Base-by-base conservation (phyloP, 2,329 filamentous ascomycete species). In the Colletotrichum sojae region DNA sequence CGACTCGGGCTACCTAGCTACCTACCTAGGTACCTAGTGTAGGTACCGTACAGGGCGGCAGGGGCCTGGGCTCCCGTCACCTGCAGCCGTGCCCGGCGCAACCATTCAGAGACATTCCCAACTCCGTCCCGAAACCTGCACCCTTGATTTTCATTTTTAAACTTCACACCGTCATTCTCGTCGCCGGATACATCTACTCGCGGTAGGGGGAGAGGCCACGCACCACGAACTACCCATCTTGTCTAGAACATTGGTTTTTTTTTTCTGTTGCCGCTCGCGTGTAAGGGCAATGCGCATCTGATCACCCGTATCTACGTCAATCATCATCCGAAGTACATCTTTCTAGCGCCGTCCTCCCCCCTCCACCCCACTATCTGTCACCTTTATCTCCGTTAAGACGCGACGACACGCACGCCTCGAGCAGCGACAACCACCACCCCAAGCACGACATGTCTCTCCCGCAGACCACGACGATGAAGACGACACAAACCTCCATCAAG, bases 401-500 rank as follows among this genome's bases (percentile, higher is more conserved):
- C 51, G 22, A n/a, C 51, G 46, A 25, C 25, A 60, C 22, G 12
- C 8, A 60, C 68, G 71, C 82, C 82, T 80, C 80, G 79, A 54
- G 77, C 80, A 75, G 39, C 72, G 74, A 68, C n/a, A 39, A 20
- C 20, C 18, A 12, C 46, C 8, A 36, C 9, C 31, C 31, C 46
- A 18, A 49, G 18, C 6, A 4, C 46, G 18, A 67, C 72, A 84
- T 84, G 82, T 82, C 81, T 53, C 79, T 81, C 63, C 81, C 71
- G 22, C 58, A 82, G 53, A 78, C 76, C 12, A 74, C 75, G 48
- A 73, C 75, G 56, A 75, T 77, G 67, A 80, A 80, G 66, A 78
- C 77, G 53, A 75, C 79, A 25, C 86, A 90, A 75, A 79, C 85
- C 46, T 90, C 89, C 53, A 91, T 91, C 73, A 86, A 85, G 62